A percentile compares a stretch with the other conserved stretches of the same genome.
These are phyloP conservation scores for Ceratobasidium sp. DNA, from an alignment of 1,284 basidiomycete species.

Conservation along the genomic window DNA sequence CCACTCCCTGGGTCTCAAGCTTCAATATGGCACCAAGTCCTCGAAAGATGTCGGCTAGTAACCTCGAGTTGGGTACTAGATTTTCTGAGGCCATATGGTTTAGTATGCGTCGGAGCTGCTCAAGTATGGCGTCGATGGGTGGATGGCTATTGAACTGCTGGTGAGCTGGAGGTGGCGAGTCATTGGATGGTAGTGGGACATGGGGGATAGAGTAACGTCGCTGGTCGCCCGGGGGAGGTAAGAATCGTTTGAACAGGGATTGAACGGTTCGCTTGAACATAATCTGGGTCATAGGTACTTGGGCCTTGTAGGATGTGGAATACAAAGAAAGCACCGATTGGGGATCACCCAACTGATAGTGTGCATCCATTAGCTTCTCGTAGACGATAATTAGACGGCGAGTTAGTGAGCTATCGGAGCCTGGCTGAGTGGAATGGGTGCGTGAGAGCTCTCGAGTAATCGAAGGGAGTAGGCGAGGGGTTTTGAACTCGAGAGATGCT, in stretches of 20 bases:
- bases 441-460: slow-evolving; percentile 28
- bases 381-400: slow-evolving; percentile 6
- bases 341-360: slow-evolving; percentile 8
- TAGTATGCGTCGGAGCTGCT: slow-evolving; percentile 9
- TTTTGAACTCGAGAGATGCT: background rate
- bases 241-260: slow-evolving; percentile 19
- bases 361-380: slow-evolving; percentile 25
- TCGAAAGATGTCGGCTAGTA: slow-evolving; percentile 33
- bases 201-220: slow-evolving; percentile 20
- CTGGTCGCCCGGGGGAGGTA: slow-evolving; percentile 10
- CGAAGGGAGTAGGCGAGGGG: background rate
- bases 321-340: slow-evolving; percentile 7
- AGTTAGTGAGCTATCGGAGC: background rate
- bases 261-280: slow-evolving; percentile 31
- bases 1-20: slow-evolving; percentile 33
- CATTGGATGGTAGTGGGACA: too few species aligned
- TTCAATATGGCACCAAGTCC: slow-evolving; percentile 35
- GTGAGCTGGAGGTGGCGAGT: background rate
- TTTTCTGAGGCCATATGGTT: slow-evolving; percentile 17
- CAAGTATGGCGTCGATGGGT: slow-evolving; percentile 9
- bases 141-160: background rate
- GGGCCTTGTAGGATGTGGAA: slow-evolving; percentile 11
- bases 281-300: slow-evolving; percentile 2
- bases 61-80: slow-evolving; percentile 7
- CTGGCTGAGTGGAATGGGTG: slow-evolving; percentile 23